Evolutionary conservation across 768 basidiomycete species (phyloP), one percentile per base, ranked within the genome.

Genomic region (Xanthoconium purpureum): DNA sequence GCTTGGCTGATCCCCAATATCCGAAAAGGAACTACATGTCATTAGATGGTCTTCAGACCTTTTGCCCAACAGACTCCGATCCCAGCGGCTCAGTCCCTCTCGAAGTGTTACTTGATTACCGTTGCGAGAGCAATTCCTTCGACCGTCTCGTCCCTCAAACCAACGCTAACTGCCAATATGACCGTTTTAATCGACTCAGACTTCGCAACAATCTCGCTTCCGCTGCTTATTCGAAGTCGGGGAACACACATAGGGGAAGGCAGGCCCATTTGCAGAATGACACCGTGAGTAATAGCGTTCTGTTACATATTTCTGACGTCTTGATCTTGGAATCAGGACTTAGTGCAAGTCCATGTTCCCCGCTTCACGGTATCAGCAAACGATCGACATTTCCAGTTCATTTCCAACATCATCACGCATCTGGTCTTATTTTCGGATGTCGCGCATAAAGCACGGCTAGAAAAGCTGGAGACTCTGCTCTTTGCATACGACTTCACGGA

Each of bases 161-260:
- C 0, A 84, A 91, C 55, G 90, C 89, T 1, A 84, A 80, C 5
- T 83, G 96, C 58, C 88, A 86, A 46, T 93, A 94, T 68, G 95
- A 98, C 78, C 94, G 91, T 69, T 96, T 96, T 77, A 98, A 98
- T 72, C 87, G 88, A 40, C 80, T 97, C 10, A 86, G 95, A 36
- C 74, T 94, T 50, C 86, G 87, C 43, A 91, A 86, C 61, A 84
- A 82, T 58, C 73, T 87, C 32, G 84, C 85, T 33, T 81, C 84
- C 12, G 75, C 78, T 33, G 67, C 73, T n/a, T 70, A 66, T 12
- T 68, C 75, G 15, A 78, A 82, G n/a, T 73, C 74, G 38, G 69
- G 69, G 42, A 65, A 71, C 18, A 47, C 58, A 8, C 67, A 71
- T 20, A 51, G 45, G 52, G 55, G 64, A 18, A 64, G 67, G 29